Conservation (phyloP, 2,329 filamentous ascomycete species). For the Aureobasidium sp. region DNA sequence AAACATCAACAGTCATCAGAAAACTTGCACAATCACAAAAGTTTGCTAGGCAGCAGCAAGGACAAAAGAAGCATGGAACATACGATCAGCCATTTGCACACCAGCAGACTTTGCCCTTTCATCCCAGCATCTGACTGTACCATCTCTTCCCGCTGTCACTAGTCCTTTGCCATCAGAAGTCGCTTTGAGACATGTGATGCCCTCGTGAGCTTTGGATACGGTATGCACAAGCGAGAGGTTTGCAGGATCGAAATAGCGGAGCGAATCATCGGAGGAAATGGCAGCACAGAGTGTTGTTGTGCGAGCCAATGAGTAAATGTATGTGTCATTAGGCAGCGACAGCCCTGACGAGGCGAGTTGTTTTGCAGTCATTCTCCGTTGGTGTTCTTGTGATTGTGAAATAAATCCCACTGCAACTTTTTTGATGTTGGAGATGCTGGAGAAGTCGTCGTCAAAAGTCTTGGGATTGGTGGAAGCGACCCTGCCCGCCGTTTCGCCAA, state of each 20-base stretch:
- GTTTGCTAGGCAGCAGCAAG: neutral
- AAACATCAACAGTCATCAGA: neutral
- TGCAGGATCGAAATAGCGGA: slow-evolving; percentile 57
- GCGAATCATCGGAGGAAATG: slow-evolving; percentile 64
- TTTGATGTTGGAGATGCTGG: neutral
- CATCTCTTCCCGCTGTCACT: slow-evolving; percentile 66
- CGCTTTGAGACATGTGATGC: slow-evolving; percentile 56
- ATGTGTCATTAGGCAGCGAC: slow-evolving; percentile 30
- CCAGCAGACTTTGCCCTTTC: slow-evolving; percentile 42
- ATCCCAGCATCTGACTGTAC: slow-evolving; percentile 61
- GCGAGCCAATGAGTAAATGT: slow-evolving; percentile 51
- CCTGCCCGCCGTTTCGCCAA: neutral
- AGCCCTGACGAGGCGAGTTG: slow-evolving; percentile 13
- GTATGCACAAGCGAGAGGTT: slow-evolving; percentile 47
- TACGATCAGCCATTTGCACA: slow-evolving; percentile 10
- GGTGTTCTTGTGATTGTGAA: neutral
- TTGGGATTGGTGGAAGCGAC: neutral
- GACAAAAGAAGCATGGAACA: neutral
- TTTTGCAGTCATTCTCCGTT: slow-evolving; percentile 1
- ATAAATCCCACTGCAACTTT: neutral
- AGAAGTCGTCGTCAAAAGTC: slow-evolving; percentile 1
- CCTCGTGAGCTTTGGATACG: slow-evolving; percentile 44
- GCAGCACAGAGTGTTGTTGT: slow-evolving; percentile 43
- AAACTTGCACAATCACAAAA: neutral
- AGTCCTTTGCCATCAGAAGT: slow-evolving; percentile 39